Percentiles rank a stretch among this genome's conserved stretches.
These are phyloP conservation scores for Verticillium isaacii DNA, from an alignment of 2,329 filamentous ascomycete genomes.

Conservation along the genomic window DNA sequence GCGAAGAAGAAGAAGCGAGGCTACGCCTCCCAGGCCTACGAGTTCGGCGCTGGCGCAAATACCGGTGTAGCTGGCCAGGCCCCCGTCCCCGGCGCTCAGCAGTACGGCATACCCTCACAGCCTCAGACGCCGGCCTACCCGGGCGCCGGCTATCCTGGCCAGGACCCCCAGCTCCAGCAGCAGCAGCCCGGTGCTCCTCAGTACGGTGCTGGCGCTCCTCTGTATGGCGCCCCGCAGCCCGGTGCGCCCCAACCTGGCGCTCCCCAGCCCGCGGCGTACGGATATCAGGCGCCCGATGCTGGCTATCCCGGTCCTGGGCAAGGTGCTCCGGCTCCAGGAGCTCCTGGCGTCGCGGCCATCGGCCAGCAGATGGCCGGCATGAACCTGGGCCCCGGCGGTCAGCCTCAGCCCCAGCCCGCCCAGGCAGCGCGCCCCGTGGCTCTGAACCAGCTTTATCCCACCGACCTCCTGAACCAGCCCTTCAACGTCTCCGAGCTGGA, in stretches of 20 bases:
- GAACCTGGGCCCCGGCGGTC: slow-evolving; percentile 66
- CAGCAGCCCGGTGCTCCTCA: slow-evolving; percentile 30
- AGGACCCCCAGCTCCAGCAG: slow-evolving; percentile 24
- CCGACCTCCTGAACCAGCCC: slow-evolving; percentile 85
- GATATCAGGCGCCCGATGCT: slow-evolving; percentile 64
- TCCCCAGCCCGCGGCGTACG: slow-evolving; percentile 41
- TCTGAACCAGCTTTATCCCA: slow-evolving; percentile 87
- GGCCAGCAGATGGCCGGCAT: slow-evolving; percentile 84
- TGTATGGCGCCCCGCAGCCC: slow-evolving; percentile 41
- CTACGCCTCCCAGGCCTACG: slow-evolving; percentile 92
- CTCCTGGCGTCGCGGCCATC: slow-evolving; percentile 61
- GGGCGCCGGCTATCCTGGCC: slow-evolving; percentile 51
- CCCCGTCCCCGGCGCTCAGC: slow-evolving; percentile 35
- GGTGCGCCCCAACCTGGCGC: slow-evolving; percentile 34
- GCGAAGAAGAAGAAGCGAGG: slow-evolving; percentile 86
- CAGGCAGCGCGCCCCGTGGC: slow-evolving; percentile 36
- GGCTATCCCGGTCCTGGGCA: slow-evolving; percentile 57
- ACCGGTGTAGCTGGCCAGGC: slow-evolving; percentile 44
- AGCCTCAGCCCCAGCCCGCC: slow-evolving; percentile 46
- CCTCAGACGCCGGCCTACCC: slow-evolving; percentile 30
- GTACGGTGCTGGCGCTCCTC: slow-evolving; percentile 21
- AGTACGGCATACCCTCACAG: slow-evolving; percentile 41
- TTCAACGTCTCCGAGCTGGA: slow-evolving; percentile 94
- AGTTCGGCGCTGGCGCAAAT: slow-evolving; percentile 86
- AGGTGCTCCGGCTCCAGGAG: slow-evolving; percentile 16